Evolutionary conservation across 495 filamentous ascomycete species (phyloP).

Genomic region (Hypoxylon cercidicola): DNA sequence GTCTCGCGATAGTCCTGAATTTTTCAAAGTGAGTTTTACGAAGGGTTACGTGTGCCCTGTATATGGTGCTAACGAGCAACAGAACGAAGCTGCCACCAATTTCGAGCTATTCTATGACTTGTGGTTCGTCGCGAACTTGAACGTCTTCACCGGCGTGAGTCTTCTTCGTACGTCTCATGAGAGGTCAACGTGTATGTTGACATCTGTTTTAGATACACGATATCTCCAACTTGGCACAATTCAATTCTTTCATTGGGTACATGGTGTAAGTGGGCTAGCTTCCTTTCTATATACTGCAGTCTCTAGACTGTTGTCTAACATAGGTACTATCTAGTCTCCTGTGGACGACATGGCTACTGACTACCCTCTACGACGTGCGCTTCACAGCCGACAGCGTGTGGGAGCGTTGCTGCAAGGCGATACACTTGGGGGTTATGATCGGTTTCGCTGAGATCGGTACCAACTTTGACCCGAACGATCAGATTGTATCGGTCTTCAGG

Average conservation of each 20-base stretch:
- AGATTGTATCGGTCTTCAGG: conserved; percentile 59
- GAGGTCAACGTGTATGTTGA: conserved; percentile 1
- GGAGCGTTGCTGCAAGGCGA: conserved; percentile 69
- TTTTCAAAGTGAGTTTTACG: conserved; percentile 27
- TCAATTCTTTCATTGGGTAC: conserved; percentile 67
- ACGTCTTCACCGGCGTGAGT: conserved; percentile 67
- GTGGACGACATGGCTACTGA: conserved; percentile 79
- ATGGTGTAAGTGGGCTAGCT: conserved; percentile 59
- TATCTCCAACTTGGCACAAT: conserved; percentile 52
- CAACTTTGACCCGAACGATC: conserved; percentile 58
- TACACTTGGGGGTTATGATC: conserved; percentile 72
- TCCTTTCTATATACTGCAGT: not conserved
- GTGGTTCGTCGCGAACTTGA: conserved; percentile 75
- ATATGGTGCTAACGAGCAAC: conserved; percentile 46
- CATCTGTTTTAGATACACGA: conserved; percentile 59
- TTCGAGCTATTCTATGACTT: conserved; percentile 72
- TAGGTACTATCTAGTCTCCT: conserved; percentile 62
- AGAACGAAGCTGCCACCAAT: not conserved
- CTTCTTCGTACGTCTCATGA: not conserved
- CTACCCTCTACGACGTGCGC: conserved; percentile 73
- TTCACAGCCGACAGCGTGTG: conserved; percentile 75
- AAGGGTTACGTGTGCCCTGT: not conserved
- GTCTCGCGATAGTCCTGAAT: conserved; percentile 20
- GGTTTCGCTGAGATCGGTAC: conserved; percentile 71
- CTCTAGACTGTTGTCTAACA: conserved; percentile 53